phyloP scores from a whole-genome alignment of 176 grass and related monocot genomes.

The Stipa capillata region DNA sequence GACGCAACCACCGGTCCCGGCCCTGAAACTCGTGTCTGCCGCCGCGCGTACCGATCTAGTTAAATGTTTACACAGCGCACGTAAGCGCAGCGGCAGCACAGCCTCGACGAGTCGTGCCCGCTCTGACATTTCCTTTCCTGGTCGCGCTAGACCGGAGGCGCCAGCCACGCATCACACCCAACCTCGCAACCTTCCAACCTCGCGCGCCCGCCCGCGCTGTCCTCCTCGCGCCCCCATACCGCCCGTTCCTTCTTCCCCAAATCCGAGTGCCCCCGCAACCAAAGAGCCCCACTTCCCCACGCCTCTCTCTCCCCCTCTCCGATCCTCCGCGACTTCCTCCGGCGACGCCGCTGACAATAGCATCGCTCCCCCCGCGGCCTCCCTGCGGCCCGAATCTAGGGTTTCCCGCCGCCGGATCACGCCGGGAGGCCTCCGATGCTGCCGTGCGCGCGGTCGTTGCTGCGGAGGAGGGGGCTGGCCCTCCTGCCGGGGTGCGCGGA shows the following conservation, averaged over 20 bases:
- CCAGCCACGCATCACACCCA: no score
- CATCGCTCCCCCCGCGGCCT: not conserved
- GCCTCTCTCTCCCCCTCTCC: constrained; percentile 8
- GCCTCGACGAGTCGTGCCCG: not conserved
- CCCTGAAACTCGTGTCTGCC: not conserved
- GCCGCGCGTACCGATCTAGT: constrained; percentile 2
- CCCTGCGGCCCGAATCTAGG: constrained; percentile 26
- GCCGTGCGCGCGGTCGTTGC: constrained; percentile 44
- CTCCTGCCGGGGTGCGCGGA: constrained; percentile 34
- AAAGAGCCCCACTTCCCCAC: not conserved
- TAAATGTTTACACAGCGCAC: no score
- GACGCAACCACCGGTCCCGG: no score
- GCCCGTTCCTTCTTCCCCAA: not conserved
- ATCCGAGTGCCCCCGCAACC: constrained; percentile 16
- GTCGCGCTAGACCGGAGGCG: constrained; percentile 7
- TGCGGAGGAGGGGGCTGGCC: constrained; percentile 32
- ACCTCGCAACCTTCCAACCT: not conserved
- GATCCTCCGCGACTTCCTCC: not conserved
- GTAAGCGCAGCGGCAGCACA: no score
- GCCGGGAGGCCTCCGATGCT: constrained; percentile 17
- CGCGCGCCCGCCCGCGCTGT: not conserved
- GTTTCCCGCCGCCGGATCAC: constrained; percentile 21
- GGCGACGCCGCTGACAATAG: not conserved
- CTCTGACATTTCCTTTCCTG: not conserved
- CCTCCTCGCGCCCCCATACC: constrained; percentile 2